Base-by-base conservation (phyloP, 2,329 filamentous ascomycete genomes). In the Diaporthe aspalathi region DNA sequence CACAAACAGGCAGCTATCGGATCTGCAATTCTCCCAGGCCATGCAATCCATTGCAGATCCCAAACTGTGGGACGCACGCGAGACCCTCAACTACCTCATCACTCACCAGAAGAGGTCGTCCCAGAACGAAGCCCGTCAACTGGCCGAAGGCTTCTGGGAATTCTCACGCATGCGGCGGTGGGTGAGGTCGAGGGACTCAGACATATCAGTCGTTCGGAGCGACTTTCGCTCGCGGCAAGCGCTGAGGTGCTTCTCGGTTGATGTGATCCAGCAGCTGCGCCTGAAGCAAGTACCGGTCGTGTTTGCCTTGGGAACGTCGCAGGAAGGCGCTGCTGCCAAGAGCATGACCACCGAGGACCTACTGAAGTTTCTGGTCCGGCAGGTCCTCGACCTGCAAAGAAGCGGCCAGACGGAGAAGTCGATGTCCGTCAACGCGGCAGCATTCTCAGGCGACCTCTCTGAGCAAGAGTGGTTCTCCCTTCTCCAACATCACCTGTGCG, bases 221-320 rank as follows among this genome's bases (percentile, higher is more conserved):
- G 60, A 50, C 14, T 65, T 65, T 11, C 45, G 29, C 60, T 65
- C 60, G 29, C 45, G 45, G 2, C 45, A 38, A 3, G 29, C 45
- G 1, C 43, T 50, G 14, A 65, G n/a, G 8, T 65, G 29, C 29
- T 65, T 65, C 29, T 50, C 45, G 1, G 29, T 50, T 0, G n/a
- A 50, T 5, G 45, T 65, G 14, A 65, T 65, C 14, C n/a, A 50
- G 43, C 29, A 65, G 45, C 60, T 65, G 4, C 45, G n/a, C 7
- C 14, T 7, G 5, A 38, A 14, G 2, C 12, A 27, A 1, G 9
- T 65, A 8, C 45, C 60, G 0, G 9, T 65, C 12, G 6, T 65
- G 2, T 65, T 50, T 11, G 45, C 60, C 12, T 2, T 63, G 12
- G 27, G 43, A 2, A 50, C 45, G 0, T 50, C 29, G 2, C 45